A percentile compares a stretch with the other conserved stretches of the same genome.
Conservation (phyloP, 768 basidiomycete species). For the Mycena amicta region DNA sequence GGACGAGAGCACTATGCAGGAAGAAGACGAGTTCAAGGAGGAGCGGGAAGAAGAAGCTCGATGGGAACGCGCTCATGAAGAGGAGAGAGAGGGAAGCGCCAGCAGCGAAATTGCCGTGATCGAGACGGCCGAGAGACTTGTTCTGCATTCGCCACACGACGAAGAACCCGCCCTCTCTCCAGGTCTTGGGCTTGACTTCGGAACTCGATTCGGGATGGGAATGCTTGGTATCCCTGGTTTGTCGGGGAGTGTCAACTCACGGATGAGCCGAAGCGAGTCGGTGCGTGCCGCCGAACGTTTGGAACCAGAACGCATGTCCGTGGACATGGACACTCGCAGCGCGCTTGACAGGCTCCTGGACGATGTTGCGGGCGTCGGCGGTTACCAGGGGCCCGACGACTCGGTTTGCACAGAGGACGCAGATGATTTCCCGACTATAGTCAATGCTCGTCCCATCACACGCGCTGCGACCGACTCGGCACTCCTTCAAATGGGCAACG, state of each 20-base stretch:
- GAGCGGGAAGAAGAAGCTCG: conserved; percentile 22
- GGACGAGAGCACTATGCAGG: conserved; percentile 12
- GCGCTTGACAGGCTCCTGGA: conserved; percentile 76
- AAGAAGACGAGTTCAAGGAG: conserved; percentile 24
- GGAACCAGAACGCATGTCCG: conserved; percentile 39
- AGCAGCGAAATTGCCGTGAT: conserved; percentile 10
- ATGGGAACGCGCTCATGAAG: conserved; percentile 1
- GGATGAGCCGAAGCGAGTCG: conserved; percentile 19
- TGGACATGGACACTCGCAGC: conserved; percentile 71
- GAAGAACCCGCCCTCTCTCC: conserved; percentile 7
- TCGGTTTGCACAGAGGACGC: conserved; percentile 34
- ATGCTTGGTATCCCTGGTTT: conserved; percentile 33
- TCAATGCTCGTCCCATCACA: conserved; percentile 38
- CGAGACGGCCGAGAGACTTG: conserved; percentile 11
- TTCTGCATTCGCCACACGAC: neutral
- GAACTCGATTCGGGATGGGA: conserved; percentile 47
- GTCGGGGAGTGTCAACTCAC: conserved; percentile 20
- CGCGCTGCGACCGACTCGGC: conserved; percentile 58
- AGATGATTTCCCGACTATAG: conserved; percentile 27
- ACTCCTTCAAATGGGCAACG: conserved; percentile 37
- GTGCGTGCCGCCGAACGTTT: conserved; percentile 22
- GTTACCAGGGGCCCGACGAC: conserved; percentile 42
- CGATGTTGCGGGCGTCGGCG: conserved; percentile 55
- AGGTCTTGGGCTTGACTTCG: conserved; percentile 47
- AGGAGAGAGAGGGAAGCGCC: conserved; percentile 5